Conservation (phyloP, 768 basidiomycete species). For the Boletus speciosus region DNA sequence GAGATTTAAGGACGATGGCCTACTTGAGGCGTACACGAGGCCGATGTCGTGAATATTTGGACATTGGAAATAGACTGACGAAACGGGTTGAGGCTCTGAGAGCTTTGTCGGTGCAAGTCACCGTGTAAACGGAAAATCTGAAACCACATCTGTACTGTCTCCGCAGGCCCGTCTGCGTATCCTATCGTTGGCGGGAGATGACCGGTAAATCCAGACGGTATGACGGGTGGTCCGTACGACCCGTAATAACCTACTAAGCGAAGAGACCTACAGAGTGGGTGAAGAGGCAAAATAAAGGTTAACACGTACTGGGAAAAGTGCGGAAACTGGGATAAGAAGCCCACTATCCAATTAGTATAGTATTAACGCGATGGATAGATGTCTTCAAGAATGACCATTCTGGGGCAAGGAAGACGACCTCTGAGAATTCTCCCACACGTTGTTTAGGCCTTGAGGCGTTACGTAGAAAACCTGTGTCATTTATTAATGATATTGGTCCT, state of each 20-base stretch:
- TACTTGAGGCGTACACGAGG: neutral
- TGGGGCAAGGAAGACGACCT: neutral
- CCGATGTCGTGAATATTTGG: neutral
- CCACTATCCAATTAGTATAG: neutral
- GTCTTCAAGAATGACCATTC: neutral
- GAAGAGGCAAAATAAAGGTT: neutral
- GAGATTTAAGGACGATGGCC: neutral
- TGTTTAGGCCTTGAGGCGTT: neutral
- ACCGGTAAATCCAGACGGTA: neutral
- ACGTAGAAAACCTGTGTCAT: neutral
- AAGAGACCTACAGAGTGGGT: neutral
- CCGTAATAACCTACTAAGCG: neutral
- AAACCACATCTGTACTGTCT: neutral
- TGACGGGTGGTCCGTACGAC: no score
- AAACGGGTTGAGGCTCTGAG: no score
- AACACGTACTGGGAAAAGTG: neutral
- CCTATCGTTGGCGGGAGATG: no score
- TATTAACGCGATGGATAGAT: neutral
- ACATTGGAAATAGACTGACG: no score
- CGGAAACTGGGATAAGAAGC: neutral
- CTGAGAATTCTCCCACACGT: neutral
- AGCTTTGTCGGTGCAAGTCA: no score
- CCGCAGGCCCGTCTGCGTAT: neutral
- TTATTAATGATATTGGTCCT: conserved; percentile 2
- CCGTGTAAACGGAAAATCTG: no score